A percentile compares a stretch with the other conserved stretches of the same genome.
phyloP scores from a whole-genome alignment of 805 yeast genomes.

The Yamadazyma philogaea region DNA sequence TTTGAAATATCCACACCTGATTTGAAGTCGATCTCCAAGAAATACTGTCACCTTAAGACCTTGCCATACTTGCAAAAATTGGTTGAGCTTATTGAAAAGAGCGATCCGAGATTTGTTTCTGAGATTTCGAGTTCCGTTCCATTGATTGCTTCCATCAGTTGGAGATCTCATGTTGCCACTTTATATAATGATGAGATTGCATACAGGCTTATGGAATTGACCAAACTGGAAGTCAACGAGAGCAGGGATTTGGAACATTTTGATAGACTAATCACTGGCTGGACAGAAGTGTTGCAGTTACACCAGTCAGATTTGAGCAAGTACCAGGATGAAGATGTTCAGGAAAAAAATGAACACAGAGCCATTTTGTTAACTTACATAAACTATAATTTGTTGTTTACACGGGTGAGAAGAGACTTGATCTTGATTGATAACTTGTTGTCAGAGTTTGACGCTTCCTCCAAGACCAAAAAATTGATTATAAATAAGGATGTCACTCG shows the following conservation, averaged over 20 bases:
- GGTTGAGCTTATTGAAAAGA: conserved; percentile 34
- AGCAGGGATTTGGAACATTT: conserved; percentile 44
- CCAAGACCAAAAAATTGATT: conserved; percentile 23
- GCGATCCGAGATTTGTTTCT: conserved; percentile 38
- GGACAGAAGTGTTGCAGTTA: conserved; percentile 66
- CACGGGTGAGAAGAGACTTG: conserved; percentile 71
- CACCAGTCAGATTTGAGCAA: conserved; percentile 57
- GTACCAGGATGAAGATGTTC: conserved; percentile 46
- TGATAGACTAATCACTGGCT: conserved; percentile 56
- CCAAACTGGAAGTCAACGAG: conserved; percentile 21
- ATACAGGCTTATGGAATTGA: conserved; percentile 45
- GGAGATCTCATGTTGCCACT: conserved; percentile 56
- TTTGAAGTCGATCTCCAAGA: conserved; percentile 48
- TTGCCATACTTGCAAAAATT: conserved; percentile 28
- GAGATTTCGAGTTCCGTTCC: conserved; percentile 24
- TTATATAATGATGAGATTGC: conserved; percentile 74
- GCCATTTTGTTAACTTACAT: conserved; percentile 76
- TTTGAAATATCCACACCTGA: conserved; percentile 37
- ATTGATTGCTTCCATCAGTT: conserved; percentile 35
- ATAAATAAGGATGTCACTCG: conserved; percentile 44
- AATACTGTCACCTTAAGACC: conserved; percentile 30
- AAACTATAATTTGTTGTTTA: conserved; percentile 61
- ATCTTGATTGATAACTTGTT: conserved; percentile 40
- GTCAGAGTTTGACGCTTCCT: conserved; percentile 12
- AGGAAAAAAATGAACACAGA: conserved; percentile 61